Percentiles rank a stretch among this genome's conserved stretches.
Evolutionary conservation across 805 yeast genomes (phyloP).

Genomic region (Yamadazyma paraphyllophila): DNA sequence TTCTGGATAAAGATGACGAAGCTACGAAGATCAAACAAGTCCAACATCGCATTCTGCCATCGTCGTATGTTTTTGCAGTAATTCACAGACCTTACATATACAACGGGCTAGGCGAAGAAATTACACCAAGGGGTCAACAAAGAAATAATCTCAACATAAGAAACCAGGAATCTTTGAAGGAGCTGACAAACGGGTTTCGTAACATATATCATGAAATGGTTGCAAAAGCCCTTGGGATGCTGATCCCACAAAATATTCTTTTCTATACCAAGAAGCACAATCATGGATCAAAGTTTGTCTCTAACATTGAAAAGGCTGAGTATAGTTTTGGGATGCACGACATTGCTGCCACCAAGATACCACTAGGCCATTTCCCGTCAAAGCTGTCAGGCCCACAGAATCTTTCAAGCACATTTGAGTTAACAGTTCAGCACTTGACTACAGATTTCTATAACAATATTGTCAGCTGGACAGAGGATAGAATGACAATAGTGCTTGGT

Average conservation of each 20-base stretch:
- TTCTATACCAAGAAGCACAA: background rate
- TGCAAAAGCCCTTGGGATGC: background rate
- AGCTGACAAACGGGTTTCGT: background rate
- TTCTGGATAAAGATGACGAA: too few species aligned
- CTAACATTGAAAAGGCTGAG: background rate
- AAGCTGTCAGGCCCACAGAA: too few species aligned
- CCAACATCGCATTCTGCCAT: too few species aligned
- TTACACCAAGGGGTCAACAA: background rate
- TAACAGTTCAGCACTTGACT: conserved; percentile 1
- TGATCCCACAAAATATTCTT: background rate
- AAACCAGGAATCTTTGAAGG: background rate
- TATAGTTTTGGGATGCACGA: background rate
- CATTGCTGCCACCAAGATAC: background rate
- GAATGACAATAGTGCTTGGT: conserved; percentile 56
- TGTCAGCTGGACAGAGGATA: conserved; percentile 68
- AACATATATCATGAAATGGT: background rate
- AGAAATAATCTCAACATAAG: background rate
- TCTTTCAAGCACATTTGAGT: background rate
- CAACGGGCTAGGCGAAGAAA: background rate
- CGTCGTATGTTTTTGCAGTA: background rate
- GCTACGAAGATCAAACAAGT: too few species aligned
- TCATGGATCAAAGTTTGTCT: background rate
- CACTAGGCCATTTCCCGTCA: too few species aligned
- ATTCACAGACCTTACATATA: background rate
- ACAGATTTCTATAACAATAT: conserved; percentile 79